Conservation (phyloP, 495 filamentous ascomycete genomes). For the Pseudevernia furfuracea region DNA sequence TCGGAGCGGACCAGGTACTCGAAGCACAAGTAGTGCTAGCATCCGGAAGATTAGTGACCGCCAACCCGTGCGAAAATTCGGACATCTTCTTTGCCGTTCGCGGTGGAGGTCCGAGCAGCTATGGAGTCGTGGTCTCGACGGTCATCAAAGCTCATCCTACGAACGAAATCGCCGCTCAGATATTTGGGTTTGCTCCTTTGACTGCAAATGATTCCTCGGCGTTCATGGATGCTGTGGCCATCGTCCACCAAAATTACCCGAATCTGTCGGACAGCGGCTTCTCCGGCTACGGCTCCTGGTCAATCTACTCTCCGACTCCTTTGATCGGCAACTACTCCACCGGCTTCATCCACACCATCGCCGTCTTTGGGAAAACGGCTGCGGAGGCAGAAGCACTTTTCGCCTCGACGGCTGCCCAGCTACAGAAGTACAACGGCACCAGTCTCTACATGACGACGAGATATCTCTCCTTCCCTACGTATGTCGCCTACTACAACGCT, state of each 20-base stretch:
- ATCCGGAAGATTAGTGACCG: conserved; percentile 45
- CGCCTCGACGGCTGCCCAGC: conserved; percentile 22
- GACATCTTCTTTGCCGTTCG: conserved; percentile 58
- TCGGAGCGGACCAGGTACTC: conserved; percentile 40
- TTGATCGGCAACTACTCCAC: conserved; percentile 28
- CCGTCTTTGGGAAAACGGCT: conserved; percentile 28
- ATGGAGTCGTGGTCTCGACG: conserved; percentile 39
- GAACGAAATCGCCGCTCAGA: conserved; percentile 32
- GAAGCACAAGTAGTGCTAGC: conserved; percentile 48
- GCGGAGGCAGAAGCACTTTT: conserved; percentile 26
- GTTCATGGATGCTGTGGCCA: conserved; percentile 28
- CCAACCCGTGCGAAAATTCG: conserved; percentile 40
- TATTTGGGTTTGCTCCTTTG: conserved; percentile 31
- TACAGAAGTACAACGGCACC: conserved; percentile 28
- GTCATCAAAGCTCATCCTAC: conserved; percentile 40
- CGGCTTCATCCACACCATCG: conserved; percentile 34
- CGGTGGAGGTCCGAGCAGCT: conserved; percentile 45
- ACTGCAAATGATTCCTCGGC: conserved; percentile 17
- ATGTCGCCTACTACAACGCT: conserved; percentile 31
- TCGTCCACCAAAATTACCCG: conserved; percentile 25
- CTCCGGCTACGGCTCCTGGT: conserved; percentile 35
- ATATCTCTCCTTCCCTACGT: conserved; percentile 33
- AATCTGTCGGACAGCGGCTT: conserved; percentile 26
- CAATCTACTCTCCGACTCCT: conserved; percentile 25
- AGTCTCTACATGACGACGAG: conserved; percentile 28